These are phyloP conservation scores for Tetradesmus lagerheimii DNA, from an alignment of 139 green algal genomes.

Conservation along the genomic window DNA sequence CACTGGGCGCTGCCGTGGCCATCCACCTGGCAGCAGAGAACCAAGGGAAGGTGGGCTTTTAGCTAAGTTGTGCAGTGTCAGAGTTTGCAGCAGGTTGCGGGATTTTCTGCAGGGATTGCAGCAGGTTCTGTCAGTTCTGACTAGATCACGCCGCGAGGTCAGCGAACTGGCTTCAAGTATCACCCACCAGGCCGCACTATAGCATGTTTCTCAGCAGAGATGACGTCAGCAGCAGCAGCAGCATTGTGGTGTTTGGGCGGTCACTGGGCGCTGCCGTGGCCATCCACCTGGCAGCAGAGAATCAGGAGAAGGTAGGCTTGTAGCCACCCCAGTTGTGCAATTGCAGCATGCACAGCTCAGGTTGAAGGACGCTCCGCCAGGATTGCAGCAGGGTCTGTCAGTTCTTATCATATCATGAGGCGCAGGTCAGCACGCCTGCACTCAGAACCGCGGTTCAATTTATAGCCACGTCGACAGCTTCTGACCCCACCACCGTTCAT, in stretches of 20 bases:
- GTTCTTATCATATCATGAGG: too few relatives aligned
- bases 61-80: too few relatives aligned
- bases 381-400: neutral
- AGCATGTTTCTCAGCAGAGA: constrained; percentile 11
- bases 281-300: constrained; percentile 69
- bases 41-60: constrained; percentile 66
- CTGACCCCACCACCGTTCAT: too few relatives aligned
- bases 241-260: constrained; percentile 84
- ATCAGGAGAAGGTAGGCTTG: constrained; percentile 70
- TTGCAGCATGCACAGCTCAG: neutral
- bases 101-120: neutral
- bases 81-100: neutral
- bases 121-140: neutral
- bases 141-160: too few relatives aligned
- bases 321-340: too few relatives aligned
- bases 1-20: constrained; percentile 88
- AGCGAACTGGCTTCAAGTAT: too few relatives aligned
- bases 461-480: too few relatives aligned
- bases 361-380: neutral
- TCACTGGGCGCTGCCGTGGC: constrained; percentile 90
- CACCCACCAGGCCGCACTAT: constrained; percentile 74
- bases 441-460: too few relatives aligned
- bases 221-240: constrained; percentile 70
- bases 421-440: too few relatives aligned
- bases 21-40: constrained; percentile 74